Evolutionary conservation across 192 early-diverging fungal species (phyloP), one percentile per base, ranked within the genome.

Genomic region (Funneliformis mosseae): DNA sequence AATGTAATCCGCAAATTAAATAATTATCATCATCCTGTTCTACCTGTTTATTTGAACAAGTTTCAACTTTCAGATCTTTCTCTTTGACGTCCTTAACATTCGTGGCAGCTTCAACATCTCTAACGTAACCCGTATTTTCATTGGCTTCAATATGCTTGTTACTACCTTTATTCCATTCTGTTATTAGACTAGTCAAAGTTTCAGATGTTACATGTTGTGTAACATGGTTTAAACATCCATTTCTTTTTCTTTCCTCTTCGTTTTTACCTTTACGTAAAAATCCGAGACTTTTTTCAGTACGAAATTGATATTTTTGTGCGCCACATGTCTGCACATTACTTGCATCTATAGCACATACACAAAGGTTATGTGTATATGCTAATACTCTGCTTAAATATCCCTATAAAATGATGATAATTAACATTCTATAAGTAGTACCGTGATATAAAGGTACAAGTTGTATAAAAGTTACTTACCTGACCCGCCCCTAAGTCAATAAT

Each of bases 1-100:
- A 88, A 78, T 97, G 95, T 10, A 95, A 85, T 10, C 96, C 95
- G 74, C 93, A 94, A 1, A 95, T 85, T 74, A 95, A 83, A 92
- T 92, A 97, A 9, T 80, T 45, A 14, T 83, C 66, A 12, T 66
- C 78, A 7, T 75, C 80, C 25, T 66, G 78, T 33, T 80, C 67
- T 10, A 62, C 33, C 2, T 33, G n/a, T 2, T 80, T 42, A 10
- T n/a, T 27, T 25, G 55, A 63, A 16, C 42, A 38, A 21, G 38
- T 12, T 1, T 10, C 27, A 33, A 16, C 50, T 21, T 21, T 55
- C 3, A 33, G 33, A 33, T 33, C 3, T 33, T 33, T 33, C 16
- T n/a, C 14, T 18, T 50, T 18, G 16, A 16, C 14, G 18, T 50
- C 48, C 4, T 50, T 50, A 50, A 14, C 50, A 21, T 1, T 18